These are phyloP conservation scores for Diutina catenulata DNA, from an alignment of 1,139 yeast species.

Conservation along the genomic window DNA sequence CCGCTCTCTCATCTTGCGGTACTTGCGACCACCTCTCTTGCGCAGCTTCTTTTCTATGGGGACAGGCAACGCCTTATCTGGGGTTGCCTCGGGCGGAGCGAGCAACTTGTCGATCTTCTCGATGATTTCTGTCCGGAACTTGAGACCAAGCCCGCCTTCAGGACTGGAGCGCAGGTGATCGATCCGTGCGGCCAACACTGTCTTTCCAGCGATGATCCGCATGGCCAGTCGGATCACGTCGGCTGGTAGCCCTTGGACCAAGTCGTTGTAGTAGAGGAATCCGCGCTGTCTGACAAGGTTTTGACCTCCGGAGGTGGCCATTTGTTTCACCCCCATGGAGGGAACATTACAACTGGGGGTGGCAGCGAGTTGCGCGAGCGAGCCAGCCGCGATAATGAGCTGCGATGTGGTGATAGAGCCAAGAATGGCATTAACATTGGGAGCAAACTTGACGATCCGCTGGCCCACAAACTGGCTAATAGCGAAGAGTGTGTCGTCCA, in stretches of 20 bases:
- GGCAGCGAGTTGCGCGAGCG: constrained; percentile 52
- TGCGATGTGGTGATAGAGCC: constrained; percentile 72
- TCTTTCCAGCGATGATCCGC: constrained; percentile 70
- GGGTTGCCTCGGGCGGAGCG: constrained; percentile 64
- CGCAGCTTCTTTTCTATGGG: constrained; percentile 74
- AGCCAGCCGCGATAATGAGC: constrained; percentile 59
- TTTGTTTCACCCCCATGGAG: constrained; percentile 57
- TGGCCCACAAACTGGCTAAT: constrained; percentile 47
- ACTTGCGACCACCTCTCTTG: constrained; percentile 77
- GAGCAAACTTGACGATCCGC: constrained; percentile 54
- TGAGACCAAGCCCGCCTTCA: constrained; percentile 45
- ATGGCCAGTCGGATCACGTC: constrained; percentile 59
- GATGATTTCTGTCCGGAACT: constrained; percentile 48
- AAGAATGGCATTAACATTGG: constrained; percentile 63
- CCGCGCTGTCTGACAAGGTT: constrained; percentile 54
- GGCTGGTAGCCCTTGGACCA: constrained; percentile 44
- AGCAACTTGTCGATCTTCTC: constrained; percentile 58
- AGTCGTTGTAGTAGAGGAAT: constrained; percentile 39
- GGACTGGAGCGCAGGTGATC: constrained; percentile 40
- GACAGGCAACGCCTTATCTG: constrained; percentile 67
- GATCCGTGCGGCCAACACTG: constrained; percentile 73
- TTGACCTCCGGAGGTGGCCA: constrained; percentile 17
- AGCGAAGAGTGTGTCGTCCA: constrained; percentile 30
- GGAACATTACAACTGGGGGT: constrained; percentile 82
- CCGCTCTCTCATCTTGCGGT: constrained; percentile 71